Percentiles rank a stretch among this genome's conserved stretches.
phyloP scores from a whole-genome alignment of 2,329 filamentous ascomycete species.

The Atkinsonella hypoxylon region DNA sequence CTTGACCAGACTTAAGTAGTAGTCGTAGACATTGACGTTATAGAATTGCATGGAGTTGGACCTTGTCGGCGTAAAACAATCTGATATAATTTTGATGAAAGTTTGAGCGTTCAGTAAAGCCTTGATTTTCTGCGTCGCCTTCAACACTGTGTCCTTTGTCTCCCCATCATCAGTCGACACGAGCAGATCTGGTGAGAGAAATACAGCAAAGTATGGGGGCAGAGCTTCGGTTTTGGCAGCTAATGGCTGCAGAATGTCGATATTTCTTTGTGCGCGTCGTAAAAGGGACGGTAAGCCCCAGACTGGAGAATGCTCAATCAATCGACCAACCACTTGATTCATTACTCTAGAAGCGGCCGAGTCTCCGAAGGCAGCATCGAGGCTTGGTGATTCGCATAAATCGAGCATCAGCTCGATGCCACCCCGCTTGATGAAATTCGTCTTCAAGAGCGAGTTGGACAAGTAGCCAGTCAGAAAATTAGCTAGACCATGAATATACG shows the following conservation, averaged over 20 bases:
- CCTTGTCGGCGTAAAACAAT: constrained; percentile 60
- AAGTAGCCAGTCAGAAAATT: constrained; percentile 69
- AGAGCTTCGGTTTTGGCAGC: constrained; percentile 35
- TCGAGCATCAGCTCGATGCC: constrained; percentile 78
- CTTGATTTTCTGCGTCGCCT: constrained; percentile 69
- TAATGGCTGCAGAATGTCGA: constrained; percentile 58
- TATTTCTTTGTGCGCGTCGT: constrained; percentile 56
- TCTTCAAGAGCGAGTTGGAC: constrained; percentile 59
- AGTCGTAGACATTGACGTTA: constrained; percentile 72
- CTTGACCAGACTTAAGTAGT: constrained; percentile 63
- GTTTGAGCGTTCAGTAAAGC: constrained; percentile 66
- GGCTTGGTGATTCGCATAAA: constrained; percentile 67
- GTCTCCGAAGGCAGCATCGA: constrained; percentile 51
- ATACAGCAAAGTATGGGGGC: constrained; percentile 60
- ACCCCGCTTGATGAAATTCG: constrained; percentile 62
- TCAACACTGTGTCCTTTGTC: constrained; percentile 30
- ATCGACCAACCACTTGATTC: constrained; percentile 59
- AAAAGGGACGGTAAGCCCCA: constrained; percentile 73
- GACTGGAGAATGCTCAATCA: constrained; percentile 71
- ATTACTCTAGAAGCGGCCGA: constrained; percentile 57
- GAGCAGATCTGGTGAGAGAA: constrained; percentile 37
- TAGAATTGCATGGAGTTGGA: constrained; percentile 55
- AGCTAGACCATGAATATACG: constrained; percentile 64
- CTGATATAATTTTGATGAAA: constrained; percentile 61
- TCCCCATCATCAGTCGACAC: constrained; percentile 20